A percentile compares a stretch with the other conserved stretches of the same genome.
phyloP scores from a whole-genome alignment of 2,329 filamentous ascomycete genomes.

The Neofusicoccum parvum region DNA sequence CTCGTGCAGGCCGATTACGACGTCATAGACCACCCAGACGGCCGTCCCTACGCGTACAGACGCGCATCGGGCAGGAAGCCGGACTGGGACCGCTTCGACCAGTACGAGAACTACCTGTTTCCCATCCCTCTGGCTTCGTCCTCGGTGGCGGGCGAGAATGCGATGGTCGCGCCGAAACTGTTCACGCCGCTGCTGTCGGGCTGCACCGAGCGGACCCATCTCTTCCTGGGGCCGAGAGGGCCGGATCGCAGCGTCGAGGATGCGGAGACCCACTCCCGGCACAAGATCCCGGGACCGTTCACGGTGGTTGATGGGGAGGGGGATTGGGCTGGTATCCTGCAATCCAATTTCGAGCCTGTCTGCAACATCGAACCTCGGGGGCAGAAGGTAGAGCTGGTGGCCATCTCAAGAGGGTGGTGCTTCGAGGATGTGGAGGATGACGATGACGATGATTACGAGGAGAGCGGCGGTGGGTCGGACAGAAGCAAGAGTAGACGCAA shows the following conservation, averaged over 20 bases:
- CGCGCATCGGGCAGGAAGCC: not conserved
- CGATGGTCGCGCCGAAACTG: not conserved
- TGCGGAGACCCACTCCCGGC: not conserved
- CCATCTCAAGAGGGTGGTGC: constrained; percentile 9
- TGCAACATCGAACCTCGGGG: not conserved
- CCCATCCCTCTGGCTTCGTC: not conserved
- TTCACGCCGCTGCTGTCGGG: constrained; percentile 5
- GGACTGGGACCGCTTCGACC: not conserved
- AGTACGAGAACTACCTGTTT: constrained; percentile 1
- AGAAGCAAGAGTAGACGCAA: not conserved
- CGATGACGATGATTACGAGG: not conserved
- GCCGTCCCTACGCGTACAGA: not conserved
- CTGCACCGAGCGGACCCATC: not conserved
- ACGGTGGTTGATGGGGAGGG: constrained; percentile 1
- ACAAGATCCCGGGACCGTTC: not conserved
- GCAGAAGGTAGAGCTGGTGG: constrained; percentile 1
- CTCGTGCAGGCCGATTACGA: constrained; percentile 9
- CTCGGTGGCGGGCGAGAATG: not conserved
- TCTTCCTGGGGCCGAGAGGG: not conserved
- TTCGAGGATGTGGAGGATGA: constrained; percentile 3
- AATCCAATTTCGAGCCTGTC: constrained; percentile 5
- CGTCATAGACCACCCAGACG: constrained; percentile 3
- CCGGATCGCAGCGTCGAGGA: not conserved
- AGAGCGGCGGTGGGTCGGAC: not conserved
- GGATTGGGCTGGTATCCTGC: not conserved